Evolutionary conservation across 768 basidiomycete genomes (phyloP).

Genomic region (Auricularia cornea): DNA sequence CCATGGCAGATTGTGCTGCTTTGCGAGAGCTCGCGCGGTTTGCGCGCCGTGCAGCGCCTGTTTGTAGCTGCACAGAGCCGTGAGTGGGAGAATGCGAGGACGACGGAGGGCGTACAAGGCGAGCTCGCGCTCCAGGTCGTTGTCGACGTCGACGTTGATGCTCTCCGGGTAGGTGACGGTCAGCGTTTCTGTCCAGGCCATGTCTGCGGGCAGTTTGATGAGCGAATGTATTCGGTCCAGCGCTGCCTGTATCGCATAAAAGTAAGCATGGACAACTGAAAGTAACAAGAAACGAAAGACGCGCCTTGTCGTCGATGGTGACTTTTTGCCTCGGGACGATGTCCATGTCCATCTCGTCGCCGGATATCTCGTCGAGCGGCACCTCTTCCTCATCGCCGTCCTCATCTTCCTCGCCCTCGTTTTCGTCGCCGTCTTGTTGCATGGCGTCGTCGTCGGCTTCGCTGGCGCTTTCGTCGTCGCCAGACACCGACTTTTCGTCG

Average conservation of each 20-base stretch:
- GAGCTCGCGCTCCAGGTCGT: slow-evolving; percentile 90
- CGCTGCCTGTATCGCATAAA: slow-evolving; percentile 42
- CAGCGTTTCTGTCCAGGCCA: slow-evolving; percentile 83
- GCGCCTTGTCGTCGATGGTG: slow-evolving; percentile 71
- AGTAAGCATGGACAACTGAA: neutral
- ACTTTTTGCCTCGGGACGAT: slow-evolving; percentile 74
- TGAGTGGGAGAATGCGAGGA: neutral
- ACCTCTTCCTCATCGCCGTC: slow-evolving; percentile 37
- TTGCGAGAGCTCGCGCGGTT: slow-evolving; percentile 65
- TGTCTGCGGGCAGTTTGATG: slow-evolving; percentile 62
- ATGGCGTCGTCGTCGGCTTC: slow-evolving; percentile 15
- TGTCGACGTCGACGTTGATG: slow-evolving; percentile 68
- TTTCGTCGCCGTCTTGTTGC: slow-evolving; percentile 10
- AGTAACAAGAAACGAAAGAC: too few species aligned
- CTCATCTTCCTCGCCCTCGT: slow-evolving; percentile 5
- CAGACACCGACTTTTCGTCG: slow-evolving; percentile 20
- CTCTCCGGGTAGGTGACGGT: slow-evolving; percentile 61
- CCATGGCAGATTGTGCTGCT: slow-evolving; percentile 73
- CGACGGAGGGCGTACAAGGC: slow-evolving; percentile 66
- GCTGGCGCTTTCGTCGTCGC: slow-evolving; percentile 21
- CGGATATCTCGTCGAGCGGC: slow-evolving; percentile 54
- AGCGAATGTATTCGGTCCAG: slow-evolving; percentile 72
- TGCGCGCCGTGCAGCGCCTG: slow-evolving; percentile 84
- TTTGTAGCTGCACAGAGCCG: slow-evolving; percentile 63
- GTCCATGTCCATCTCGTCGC: slow-evolving; percentile 49